Percentiles rank a stretch among this genome's conserved stretches.
Conservation (phyloP, 148 eudicot species). For the Persicaria maculosa region DNA sequence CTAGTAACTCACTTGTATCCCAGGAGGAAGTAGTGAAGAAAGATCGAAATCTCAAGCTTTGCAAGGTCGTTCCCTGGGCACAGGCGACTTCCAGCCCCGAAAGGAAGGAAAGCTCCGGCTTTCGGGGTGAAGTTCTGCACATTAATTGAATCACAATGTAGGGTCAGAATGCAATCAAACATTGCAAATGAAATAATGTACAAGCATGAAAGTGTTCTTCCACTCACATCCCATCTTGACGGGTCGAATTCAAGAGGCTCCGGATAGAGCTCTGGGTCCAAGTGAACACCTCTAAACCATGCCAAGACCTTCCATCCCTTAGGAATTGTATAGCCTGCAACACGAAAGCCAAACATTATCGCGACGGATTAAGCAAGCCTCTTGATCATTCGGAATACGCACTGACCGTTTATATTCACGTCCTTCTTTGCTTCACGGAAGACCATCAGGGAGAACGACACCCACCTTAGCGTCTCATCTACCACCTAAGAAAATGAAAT, state of each 20-base stretch:
- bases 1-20: conserved; percentile 27
- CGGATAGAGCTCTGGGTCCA: conserved; percentile 21
- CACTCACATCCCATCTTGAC: conserved; percentile 36
- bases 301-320: conserved; percentile 45
- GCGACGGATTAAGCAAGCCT: too few relatives aligned
- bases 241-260: conserved; percentile 31
- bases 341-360: background rate
- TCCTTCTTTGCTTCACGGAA: conserved; percentile 39
- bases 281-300: conserved; percentile 38
- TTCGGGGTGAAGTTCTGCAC: background rate
- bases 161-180: background rate
- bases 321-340: conserved; percentile 22
- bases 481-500: conserved; percentile 16
- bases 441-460: conserved; percentile 28
- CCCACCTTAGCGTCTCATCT: conserved; percentile 39
- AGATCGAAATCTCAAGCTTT: conserved; percentile 33
- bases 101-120: conserved; percentile 33
- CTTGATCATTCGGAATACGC: background rate
- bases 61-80: conserved; percentile 49
- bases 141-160: background rate
- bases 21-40: conserved; percentile 49
- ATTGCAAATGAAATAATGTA: background rate
- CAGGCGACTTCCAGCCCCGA: conserved; percentile 48
- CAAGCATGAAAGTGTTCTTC: background rate
- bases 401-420: conserved; percentile 34